Evolutionary conservation across 441 rosid species (phyloP), one percentile per base, ranked within the genome.

Genomic region (Pelargonium citronellum): DNA sequence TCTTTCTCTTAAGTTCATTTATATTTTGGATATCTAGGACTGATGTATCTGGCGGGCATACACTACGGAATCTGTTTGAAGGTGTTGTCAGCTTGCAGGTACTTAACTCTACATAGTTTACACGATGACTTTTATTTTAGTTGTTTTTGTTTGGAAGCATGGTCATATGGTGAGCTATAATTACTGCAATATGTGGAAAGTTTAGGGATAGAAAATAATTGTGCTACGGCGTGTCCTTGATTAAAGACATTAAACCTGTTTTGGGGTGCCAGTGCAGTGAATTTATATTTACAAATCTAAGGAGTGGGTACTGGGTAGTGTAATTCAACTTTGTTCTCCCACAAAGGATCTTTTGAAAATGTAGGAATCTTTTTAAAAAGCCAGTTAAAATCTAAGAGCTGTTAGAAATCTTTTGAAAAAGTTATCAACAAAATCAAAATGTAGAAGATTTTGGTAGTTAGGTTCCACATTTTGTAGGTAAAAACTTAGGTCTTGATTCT

Each of bases 41-140:
- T 24, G 99, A 94, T 79, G 84, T 94, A 27, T 82, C 97, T 58
- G 95, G 97, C 74, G 86, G 82, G 62, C 98, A 60, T 63, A 74
- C 92, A 27, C 69, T 94, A 67, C 83, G 96, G 83, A 82, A 83
- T 58, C 66, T 91, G 60, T 91, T 85, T 75, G 16, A 69, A 0
- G 92, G 95, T 46, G 87, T 94, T 19, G 97, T 57, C 62, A 57
- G 62, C 62, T 17, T 57, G 22, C 62, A 57, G 62, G 62, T 57
- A 57, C 11, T 46, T 30, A 30, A 0, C 37, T 30, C 34, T 27
- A 44, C 49, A 53, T 53, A 53, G 60, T n/a, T 53, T 53, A 53
- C 60, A 53, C 7, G 20, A 19, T n/a, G 60, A 53, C 60, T 53
- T 51, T 51, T 53, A 19, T 13, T 53, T 16, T 16, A 4, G 19